Conservation (phyloP, 140 eudicot species). For the Flaveria floridana region DNA sequence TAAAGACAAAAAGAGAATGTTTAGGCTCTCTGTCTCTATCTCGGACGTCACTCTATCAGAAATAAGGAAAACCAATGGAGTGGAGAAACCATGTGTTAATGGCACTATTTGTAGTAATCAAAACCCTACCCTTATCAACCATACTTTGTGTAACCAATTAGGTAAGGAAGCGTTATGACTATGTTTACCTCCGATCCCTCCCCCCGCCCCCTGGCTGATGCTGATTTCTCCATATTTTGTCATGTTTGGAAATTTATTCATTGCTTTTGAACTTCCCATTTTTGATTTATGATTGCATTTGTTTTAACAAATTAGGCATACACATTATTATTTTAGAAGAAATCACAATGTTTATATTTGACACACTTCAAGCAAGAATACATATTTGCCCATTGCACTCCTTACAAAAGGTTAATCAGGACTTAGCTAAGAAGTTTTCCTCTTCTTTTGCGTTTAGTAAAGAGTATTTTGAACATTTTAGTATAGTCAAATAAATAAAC, state of each 20-base stretch:
- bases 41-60: background rate
- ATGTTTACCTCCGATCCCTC: constrained; percentile 3
- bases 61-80: background rate
- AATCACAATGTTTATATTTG: background rate
- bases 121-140: constrained; percentile 22
- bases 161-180: constrained; percentile 13
- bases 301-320: background rate
- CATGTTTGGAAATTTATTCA: constrained; percentile 23
- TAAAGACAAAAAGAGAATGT: constrained; percentile 12
- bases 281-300: background rate
- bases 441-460: background rate
- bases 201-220: background rate
- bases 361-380: background rate
- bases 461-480: background rate
- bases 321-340: background rate
- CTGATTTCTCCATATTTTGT: background rate
- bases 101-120: constrained; percentile 24
- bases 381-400: background rate
- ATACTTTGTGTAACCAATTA: background rate
- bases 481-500: no score
- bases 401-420: background rate
- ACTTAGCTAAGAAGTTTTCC: background rate
- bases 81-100: constrained; percentile 13
- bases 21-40: background rate
- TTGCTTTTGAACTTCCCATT: constrained; percentile 13